phyloP scores from a whole-genome alignment of 805 yeast species.

The Blastobotrys parvus region DNA sequence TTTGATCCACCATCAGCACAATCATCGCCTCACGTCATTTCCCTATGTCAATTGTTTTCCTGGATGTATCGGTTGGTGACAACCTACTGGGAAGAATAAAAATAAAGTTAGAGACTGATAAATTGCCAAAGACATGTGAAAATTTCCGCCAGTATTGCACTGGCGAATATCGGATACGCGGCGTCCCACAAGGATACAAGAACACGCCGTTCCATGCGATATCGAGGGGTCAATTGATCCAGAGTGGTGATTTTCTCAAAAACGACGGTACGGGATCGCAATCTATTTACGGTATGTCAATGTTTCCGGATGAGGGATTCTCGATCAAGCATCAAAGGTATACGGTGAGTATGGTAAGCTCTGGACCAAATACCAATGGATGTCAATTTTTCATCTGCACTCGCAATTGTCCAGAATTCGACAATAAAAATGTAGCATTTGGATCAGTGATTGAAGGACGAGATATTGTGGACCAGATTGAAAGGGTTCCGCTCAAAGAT shows the following conservation, averaged over 20 bases:
- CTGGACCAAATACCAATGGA: conserved; percentile 55
- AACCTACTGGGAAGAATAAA: conserved; percentile 37
- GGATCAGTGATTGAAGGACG: conserved; percentile 40
- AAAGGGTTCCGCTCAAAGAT: conserved; percentile 24
- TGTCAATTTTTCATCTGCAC: conserved; percentile 48
- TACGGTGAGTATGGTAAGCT: conserved; percentile 48
- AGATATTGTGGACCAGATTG: conserved; percentile 23
- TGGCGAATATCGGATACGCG: conserved; percentile 36
- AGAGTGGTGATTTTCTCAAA: conserved; percentile 40
- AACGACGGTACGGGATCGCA: conserved; percentile 39
- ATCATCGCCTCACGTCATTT: not conserved
- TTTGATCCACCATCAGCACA: too few species aligned
- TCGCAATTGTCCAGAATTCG: conserved; percentile 31
- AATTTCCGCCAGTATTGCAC: conserved; percentile 48
- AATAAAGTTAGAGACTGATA: conserved; percentile 34
- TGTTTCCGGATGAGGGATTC: conserved; percentile 40
- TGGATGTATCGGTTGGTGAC: conserved; percentile 31
- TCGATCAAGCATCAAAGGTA: conserved; percentile 23
- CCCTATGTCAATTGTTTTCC: conserved; percentile 31
- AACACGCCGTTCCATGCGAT: conserved; percentile 32
- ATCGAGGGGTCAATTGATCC: conserved; percentile 38
- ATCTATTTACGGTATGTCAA: conserved; percentile 33
- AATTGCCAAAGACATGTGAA: conserved; percentile 39
- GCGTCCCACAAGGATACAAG: conserved; percentile 39
- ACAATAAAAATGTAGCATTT: conserved; percentile 43